A percentile compares a stretch with the other conserved stretches of the same genome.
Evolutionary conservation across 257 asterid genomes (phyloP).

Genomic region (Jaltomata sinuosa): DNA sequence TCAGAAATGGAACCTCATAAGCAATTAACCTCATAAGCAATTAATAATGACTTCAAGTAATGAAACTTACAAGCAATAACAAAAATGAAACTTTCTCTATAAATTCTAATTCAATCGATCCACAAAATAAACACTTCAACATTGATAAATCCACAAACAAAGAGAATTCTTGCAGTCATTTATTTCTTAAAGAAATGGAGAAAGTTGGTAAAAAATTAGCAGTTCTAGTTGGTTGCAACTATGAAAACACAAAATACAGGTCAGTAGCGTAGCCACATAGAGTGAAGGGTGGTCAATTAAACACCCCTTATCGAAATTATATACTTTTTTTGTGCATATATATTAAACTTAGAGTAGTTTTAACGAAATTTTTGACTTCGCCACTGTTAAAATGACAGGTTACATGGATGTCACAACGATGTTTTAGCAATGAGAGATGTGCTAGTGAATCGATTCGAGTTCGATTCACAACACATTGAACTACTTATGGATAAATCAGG

Average conservation of each 20-base stretch:
- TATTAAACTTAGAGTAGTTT: neutral
- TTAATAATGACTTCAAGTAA: neutral
- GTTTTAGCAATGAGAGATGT: conserved; percentile 48
- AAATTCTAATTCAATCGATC: neutral
- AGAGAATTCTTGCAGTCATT: neutral
- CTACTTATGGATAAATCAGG: conserved; percentile 53
- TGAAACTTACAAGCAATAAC: neutral
- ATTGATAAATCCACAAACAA: neutral
- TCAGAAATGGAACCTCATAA: neutral
- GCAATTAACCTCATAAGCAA: neutral
- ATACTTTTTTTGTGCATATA: neutral
- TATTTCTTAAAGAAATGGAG: conserved; percentile 18
- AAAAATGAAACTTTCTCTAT: neutral
- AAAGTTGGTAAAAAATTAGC: conserved; percentile 48
- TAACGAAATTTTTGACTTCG: neutral
- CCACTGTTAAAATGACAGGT: conserved; percentile 11
- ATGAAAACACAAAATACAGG: conserved; percentile 52
- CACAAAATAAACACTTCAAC: neutral
- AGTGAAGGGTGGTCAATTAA: neutral
- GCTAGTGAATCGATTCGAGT: conserved; percentile 46
- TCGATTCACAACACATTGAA: conserved; percentile 23
- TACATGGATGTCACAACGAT: conserved; percentile 74
- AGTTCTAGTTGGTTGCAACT: conserved; percentile 85
- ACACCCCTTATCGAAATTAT: neutral
- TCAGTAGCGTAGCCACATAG: neutral